A percentile compares a stretch with the other conserved stretches of the same genome.
These are phyloP conservation scores for Xylaria sp. DNA, from an alignment of 2,329 filamentous ascomycete species.

Conservation along the genomic window DNA sequence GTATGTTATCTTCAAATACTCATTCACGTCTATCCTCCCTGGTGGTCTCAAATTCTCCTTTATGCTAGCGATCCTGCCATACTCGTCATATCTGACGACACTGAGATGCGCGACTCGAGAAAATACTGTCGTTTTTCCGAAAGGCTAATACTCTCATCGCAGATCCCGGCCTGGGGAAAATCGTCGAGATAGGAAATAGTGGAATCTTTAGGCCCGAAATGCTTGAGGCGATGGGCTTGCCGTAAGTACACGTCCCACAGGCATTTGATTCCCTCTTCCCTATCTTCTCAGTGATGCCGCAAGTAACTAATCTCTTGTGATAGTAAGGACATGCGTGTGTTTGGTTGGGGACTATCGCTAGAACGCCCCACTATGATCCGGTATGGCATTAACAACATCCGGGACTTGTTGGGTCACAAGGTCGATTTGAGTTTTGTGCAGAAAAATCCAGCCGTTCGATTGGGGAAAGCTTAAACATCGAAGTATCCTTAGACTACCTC, in stretches of 20 bases:
- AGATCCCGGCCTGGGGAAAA: conserved; percentile 75
- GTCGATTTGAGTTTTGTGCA: conserved; percentile 74
- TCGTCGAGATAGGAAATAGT: conserved; percentile 97
- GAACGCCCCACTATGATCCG: conserved; percentile 99
- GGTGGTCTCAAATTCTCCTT: background rate
- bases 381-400: conserved; percentile 88
- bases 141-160: background rate
- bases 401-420: conserved; percentile 70
- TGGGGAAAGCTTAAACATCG: conserved; percentile 77
- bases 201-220: conserved; percentile 99
- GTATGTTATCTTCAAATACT: conserved; percentile 30
- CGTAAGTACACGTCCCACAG: conserved; percentile 49
- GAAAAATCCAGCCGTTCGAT: conserved; percentile 86
- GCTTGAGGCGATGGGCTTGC: conserved; percentile 92
- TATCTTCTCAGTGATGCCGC: background rate
- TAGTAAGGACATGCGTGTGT: conserved; percentile 84
- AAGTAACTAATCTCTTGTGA: background rate
- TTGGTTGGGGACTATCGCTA: conserved; percentile 90
- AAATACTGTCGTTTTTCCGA: background rate
- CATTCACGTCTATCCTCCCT: background rate
- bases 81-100: background rate
- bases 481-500: background rate
- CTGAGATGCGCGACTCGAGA: background rate
- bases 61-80: no score
- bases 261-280: background rate